Base-by-base conservation (phyloP, 352 stramenopile genomes). In the Pythium sp. region DNA sequence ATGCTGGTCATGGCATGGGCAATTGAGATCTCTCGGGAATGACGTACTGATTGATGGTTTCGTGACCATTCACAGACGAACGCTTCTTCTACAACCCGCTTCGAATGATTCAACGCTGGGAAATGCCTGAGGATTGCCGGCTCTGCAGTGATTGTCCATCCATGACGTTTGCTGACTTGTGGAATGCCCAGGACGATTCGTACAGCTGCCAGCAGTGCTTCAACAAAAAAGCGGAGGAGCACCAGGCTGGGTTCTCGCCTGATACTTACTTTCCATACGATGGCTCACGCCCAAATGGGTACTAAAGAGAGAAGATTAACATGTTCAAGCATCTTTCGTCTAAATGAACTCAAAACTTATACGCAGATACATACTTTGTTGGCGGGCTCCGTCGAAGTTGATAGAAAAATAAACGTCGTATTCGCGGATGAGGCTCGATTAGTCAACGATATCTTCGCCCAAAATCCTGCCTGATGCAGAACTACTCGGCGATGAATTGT, bases 81-180 rank as follows among this genome's bases (percentile, higher is more conserved):
- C 62, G 62, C n/a, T 91, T 81, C 72, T 94, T 86, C 67, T 94
- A 89, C 76, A 85, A 92, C 58, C 81, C 82, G 15, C 73, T 59
- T 64, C 68, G 36, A 30, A 86, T 87, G 74, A 62, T 69, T 7
- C 84, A 92, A 63, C 82, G 66, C 51, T 94, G 86, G 84, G 70
- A 84, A 15, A 73, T 69, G 11, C 84, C 82, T 0, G 70, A 77
- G 11, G 82, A 87, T 6, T 92, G 82, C 34, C 71, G 77, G 30
- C 64, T 84, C 14, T 92, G 82, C 38, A 47, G 63, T 4, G 18
- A 36, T 1, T 92, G 82, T 61, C 58, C 53, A 2, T 14, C 57
- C 5, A 62, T 38, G n/a, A 49, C 58, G 51, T 90, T 92, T 66
- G 84, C 80, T 34, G 64, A 69, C 3, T 81, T 80, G 34, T 92